Evolutionary conservation across 805 yeast genomes (phyloP).

Genomic region (Ogataea ramenticola): DNA sequence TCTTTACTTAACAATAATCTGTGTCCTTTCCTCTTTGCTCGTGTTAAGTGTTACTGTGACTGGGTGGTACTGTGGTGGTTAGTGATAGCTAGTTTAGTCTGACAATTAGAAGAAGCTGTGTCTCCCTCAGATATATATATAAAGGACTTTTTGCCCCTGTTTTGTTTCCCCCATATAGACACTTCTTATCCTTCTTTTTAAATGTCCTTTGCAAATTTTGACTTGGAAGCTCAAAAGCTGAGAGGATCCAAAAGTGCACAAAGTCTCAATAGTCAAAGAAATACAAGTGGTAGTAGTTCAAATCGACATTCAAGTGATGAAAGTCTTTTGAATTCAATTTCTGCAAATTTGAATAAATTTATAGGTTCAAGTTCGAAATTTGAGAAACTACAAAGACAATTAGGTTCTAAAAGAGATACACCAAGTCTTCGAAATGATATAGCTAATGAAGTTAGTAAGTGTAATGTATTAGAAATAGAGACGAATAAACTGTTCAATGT

Average conservation of each 20-base stretch:
- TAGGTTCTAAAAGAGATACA: constrained; percentile 49
- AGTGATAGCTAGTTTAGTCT: too few species aligned
- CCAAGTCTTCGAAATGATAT: constrained; percentile 27
- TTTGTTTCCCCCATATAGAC: too few species aligned
- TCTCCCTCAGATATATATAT: too few species aligned
- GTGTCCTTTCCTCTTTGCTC: too few species aligned
- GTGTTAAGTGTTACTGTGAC: too few species aligned
- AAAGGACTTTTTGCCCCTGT: too few species aligned
- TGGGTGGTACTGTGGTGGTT: too few species aligned
- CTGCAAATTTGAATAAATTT: constrained; percentile 36
- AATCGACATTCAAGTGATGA: not conserved
- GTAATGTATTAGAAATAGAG: constrained; percentile 10
- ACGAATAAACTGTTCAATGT: constrained; percentile 9
- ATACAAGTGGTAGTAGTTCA: too few species aligned
- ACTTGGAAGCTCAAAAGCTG: constrained; percentile 40
- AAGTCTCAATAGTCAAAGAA: too few species aligned
- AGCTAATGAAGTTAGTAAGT: constrained; percentile 14
- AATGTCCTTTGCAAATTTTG: constrained; percentile 52
- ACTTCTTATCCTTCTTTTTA: too few species aligned
- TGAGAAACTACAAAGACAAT: constrained; percentile 38
- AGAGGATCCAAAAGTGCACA: not conserved
- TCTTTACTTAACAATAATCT: too few species aligned
- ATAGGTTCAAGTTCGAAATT: constrained; percentile 43
- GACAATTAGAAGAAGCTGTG: too few species aligned
- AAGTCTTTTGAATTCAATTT: constrained; percentile 19